phyloP scores from a whole-genome alignment of 2,329 filamentous ascomycete genomes.

The Pseudofabraea citricarpa region DNA sequence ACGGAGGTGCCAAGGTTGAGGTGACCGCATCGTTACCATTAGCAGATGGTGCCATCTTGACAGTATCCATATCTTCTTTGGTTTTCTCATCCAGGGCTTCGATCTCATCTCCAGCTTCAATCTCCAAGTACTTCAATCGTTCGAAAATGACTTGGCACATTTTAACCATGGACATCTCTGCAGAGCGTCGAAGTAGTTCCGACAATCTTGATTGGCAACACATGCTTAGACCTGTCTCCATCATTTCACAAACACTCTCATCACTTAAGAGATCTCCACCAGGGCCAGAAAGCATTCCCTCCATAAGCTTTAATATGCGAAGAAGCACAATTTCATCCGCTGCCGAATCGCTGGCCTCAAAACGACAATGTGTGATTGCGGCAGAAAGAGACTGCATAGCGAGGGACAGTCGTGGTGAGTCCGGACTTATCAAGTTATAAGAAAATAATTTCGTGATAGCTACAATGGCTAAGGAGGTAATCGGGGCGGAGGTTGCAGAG shows the following conservation, averaged over 20 bases:
- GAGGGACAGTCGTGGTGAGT: constrained; percentile 80
- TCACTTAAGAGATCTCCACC: constrained; percentile 93
- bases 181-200: constrained; percentile 82
- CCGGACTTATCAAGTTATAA: constrained; percentile 81
- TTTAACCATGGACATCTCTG: constrained; percentile 94
- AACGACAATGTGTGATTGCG: constrained; percentile 94
- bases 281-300: constrained; percentile 92
- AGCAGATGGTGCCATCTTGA: constrained; percentile 80
- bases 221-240: constrained; percentile 95
- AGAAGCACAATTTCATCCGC: constrained; percentile 94
- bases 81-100: constrained; percentile 62
- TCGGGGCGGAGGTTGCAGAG: constrained; percentile 91
- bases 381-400: constrained; percentile 94
- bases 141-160: constrained; percentile 99
- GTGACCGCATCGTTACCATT: constrained; percentile 58
- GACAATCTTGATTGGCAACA: constrained; percentile 92
- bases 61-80: constrained; percentile 64
- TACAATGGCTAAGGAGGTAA: constrained; percentile 89
- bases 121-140: constrained; percentile 80
- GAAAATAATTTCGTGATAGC: constrained; percentile 95
- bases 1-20: constrained; percentile 42
- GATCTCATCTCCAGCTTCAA: constrained; percentile 64
- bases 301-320: constrained; percentile 95
- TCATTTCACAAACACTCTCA: constrained; percentile 98
- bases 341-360: constrained; percentile 91